These are phyloP conservation scores for Heliamphora exappendiculata DNA, from an alignment of 148 eudicot genomes.

Conservation along the genomic window DNA sequence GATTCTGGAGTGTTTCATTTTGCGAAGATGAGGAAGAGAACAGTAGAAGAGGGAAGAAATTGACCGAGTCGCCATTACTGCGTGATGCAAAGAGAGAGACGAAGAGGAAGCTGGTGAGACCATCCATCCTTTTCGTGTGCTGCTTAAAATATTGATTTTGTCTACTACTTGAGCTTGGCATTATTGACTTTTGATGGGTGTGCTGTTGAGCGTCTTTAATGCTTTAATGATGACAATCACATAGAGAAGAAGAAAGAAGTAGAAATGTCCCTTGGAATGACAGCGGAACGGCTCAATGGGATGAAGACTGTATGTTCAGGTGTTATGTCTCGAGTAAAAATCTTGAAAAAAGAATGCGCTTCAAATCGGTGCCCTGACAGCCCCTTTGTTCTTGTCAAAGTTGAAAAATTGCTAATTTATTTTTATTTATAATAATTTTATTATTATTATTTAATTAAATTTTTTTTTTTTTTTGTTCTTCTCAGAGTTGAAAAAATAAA, in stretches of 20 bases:
- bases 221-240: neutral
- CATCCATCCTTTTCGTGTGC: neutral
- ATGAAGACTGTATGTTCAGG: no score
- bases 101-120: neutral
- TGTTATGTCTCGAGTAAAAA: no score
- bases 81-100: neutral
- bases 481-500: no score
- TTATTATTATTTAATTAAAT: no score
- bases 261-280: neutral
- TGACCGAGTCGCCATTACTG: slow-evolving; percentile 3
- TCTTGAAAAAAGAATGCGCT: no score
- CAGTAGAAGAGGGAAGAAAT: neutral
- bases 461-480: no score
- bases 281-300: neutral
- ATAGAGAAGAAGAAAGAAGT: neutral
- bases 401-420: no score
- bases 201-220: neutral
- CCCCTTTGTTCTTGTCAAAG: no score
- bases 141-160: slow-evolving; percentile 1
- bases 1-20: neutral
- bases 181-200: slow-evolving; percentile 7
- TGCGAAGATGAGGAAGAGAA: neutral
- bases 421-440: no score
- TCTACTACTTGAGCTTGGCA: neutral
- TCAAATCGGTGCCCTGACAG: no score